Evolutionary conservation across 2,329 filamentous ascomycete genomes (phyloP).

Genomic region (Amauroascus verrucosus): DNA sequence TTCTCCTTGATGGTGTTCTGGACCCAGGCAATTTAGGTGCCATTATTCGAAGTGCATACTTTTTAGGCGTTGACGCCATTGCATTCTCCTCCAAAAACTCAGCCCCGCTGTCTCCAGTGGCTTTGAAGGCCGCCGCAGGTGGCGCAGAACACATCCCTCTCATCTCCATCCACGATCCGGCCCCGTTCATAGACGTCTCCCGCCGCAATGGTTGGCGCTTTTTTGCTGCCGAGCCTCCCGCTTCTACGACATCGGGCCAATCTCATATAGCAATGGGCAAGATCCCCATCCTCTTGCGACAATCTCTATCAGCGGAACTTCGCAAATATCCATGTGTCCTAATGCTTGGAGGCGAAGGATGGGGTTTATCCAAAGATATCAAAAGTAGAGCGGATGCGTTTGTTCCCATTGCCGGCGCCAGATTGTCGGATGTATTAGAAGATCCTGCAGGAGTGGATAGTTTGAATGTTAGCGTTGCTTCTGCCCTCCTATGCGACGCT

Average conservation of each 20-base stretch:
- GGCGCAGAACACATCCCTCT: conserved; percentile 72
- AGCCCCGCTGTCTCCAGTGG: conserved; percentile 62
- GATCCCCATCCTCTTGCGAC: conserved; percentile 17
- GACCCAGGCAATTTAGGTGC: conserved; percentile 87
- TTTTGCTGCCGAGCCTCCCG: conserved; percentile 58
- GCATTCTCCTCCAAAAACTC: conserved; percentile 64
- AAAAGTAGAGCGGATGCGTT: conserved; percentile 54
- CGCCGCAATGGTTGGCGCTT: conserved; percentile 66
- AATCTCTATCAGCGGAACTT: conserved; percentile 32
- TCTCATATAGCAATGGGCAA: conserved; percentile 25
- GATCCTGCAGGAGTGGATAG: conserved; percentile 60
- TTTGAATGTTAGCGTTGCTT: conserved; percentile 85
- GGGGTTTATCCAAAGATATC: conserved; percentile 57
- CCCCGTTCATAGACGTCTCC: conserved; percentile 59
- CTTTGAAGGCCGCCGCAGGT: conserved; percentile 79
- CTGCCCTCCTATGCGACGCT: conserved; percentile 53
- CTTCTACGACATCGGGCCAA: conserved; percentile 18
- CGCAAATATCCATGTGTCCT: conserved; percentile 59
- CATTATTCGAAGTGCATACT: conserved; percentile 78
- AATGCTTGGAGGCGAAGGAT: conserved; percentile 72
- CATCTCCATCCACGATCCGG: conserved; percentile 57
- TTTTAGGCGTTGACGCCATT: conserved; percentile 79
- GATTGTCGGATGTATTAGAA: conserved; percentile 27
- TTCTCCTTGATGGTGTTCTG: conserved; percentile 43
- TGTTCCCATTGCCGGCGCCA: conserved; percentile 51